Evolutionary conservation across 495 filamentous ascomycete genomes (phyloP), one percentile per base, ranked within the genome.

Genomic region (Penicillium goetzii): DNA sequence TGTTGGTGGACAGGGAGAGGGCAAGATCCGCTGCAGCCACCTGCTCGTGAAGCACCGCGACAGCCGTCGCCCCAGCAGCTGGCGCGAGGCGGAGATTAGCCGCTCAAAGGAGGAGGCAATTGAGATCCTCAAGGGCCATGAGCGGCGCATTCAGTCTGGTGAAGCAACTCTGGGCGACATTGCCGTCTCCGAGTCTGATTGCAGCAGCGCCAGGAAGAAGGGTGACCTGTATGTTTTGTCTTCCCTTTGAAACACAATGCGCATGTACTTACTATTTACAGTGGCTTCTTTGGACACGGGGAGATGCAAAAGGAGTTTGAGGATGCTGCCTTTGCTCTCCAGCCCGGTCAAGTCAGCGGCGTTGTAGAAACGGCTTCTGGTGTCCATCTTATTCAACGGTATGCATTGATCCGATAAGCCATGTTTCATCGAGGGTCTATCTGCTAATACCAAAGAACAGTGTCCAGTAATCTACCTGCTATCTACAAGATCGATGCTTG

Each of bases 251-350:
- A 12, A 23, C n/a, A 10, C 4, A 28, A 23, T 34, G 26, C 10
- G 19, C 3, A 21, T 28, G 17, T 23, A 41, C 74, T 81, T 64
- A 79, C 59, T 21, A 40, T 63, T 52, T 61, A 6, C 53, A 92
- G 89, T 52, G 95, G 95, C 1, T 97, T 92, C 75, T 99, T 99
- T 71, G 92, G 92, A 25, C 86, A 79, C 59, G 90, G 92, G 6
- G 95, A 99, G 68, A 99, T 99, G 95, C 95, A 99, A 72, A 97
- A 94, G 81, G 95, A 98, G 77, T 99, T 99, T 66, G 95, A 98
- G 76, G 92, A 97, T 33, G 92, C 93, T 0, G 89, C 94, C 4
- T 98, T 98, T 79, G 87, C 87, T 15, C 78, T 99, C 34, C 85
- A 92, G 72, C 88, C 88, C 0, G 92, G 92, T 23, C 88, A 97